phyloP scores from a whole-genome alignment of 2,329 filamentous ascomycete genomes.

The Cordyceps farinosa region DNA sequence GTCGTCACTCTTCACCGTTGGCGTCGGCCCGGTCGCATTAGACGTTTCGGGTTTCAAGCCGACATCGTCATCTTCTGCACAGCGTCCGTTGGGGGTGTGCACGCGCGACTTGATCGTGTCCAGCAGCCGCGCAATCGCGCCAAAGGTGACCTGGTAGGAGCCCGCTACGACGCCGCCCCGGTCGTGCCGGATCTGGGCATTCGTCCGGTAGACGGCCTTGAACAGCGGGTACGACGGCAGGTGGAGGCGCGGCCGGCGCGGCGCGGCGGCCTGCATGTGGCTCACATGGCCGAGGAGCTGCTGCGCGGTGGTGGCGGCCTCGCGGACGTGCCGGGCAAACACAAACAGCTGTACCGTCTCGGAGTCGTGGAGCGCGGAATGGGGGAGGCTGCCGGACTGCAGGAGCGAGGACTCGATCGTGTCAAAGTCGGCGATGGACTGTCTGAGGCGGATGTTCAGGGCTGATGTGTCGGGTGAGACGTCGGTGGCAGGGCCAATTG shows the following conservation, averaged over 20 bases:
- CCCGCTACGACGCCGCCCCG: conserved; percentile 55
- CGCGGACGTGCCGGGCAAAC: conserved; percentile 52
- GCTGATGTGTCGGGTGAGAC: conserved; percentile 41
- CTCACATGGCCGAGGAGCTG: conserved; percentile 45
- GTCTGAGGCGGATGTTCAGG: conserved; percentile 38
- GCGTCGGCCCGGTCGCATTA: conserved; percentile 2
- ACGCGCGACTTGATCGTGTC: conserved; percentile 40
- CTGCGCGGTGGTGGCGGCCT: conserved; percentile 47
- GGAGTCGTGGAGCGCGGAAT: conserved; percentile 43
- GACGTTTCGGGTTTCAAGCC: conserved; percentile 17
- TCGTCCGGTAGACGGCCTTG: conserved; percentile 52
- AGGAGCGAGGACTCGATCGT: conserved; percentile 45
- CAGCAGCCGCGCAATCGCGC: conserved; percentile 41
- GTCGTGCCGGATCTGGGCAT: conserved; percentile 56
- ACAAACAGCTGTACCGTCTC: conserved; percentile 53
- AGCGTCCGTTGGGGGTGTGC: conserved; percentile 28
- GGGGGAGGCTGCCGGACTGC: conserved; percentile 41
- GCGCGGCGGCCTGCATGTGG: conserved; percentile 41
- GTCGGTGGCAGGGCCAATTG: conserved; percentile 42
- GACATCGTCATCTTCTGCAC: background rate
- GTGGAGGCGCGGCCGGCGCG: conserved; percentile 41
- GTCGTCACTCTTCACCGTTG: conserved; percentile 15
- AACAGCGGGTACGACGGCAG: conserved; percentile 51
- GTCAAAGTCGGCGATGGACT: conserved; percentile 45
- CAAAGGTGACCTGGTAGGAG: conserved; percentile 44